Base-by-base conservation (phyloP, 139 green algal genomes). In the Nannochloris sp. region DNA sequence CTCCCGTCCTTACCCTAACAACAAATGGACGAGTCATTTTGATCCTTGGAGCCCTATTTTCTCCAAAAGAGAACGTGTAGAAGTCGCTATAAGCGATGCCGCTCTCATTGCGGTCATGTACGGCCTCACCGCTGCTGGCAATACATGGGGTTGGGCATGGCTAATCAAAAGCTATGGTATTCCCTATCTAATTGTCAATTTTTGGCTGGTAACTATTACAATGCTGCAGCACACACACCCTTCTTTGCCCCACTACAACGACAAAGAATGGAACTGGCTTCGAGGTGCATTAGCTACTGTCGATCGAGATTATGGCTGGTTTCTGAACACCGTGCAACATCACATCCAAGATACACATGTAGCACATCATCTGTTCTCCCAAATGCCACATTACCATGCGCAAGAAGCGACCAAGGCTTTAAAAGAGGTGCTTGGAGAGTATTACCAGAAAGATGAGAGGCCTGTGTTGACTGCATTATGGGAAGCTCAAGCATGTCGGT, bases 261-360 rank as follows among this genome's bases (percentile, higher is more conserved):
- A 76, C 33, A 51, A 77, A 24, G 86, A 95, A 68, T 97, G 90
- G 90, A 85, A 95, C 66, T 97, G 89, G 89, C 81, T 97, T 61
- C 65, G 86, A 0, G 90, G 90, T 25, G 90, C 89, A 3, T 75
- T 97, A 48, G 74, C 87, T 37, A 97, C 90, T 23, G 83, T 94
- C 7, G 90, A 97, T 78, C 75, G 85, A 53, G 75, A 68, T 61
- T 96, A 95, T 63, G 90, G 90, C 65, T 62, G 63, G 63, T 31
- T 91, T 63, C 70, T 95, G 45, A 80, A 95, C 73, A 34, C 74
- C 4, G 29, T 92, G 14, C 84, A 87, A 64, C 88, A 95, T 73
- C 81, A 89, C 85, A 97, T 97, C 61, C 39, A 55, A 62, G 90
- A 97, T 80, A 96, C 89, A 0, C 90, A 97, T 65, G 90, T 97